Base-by-base conservation (phyloP, 352 stramenopile genomes). In the Phytopythium mirpurense region DNA sequence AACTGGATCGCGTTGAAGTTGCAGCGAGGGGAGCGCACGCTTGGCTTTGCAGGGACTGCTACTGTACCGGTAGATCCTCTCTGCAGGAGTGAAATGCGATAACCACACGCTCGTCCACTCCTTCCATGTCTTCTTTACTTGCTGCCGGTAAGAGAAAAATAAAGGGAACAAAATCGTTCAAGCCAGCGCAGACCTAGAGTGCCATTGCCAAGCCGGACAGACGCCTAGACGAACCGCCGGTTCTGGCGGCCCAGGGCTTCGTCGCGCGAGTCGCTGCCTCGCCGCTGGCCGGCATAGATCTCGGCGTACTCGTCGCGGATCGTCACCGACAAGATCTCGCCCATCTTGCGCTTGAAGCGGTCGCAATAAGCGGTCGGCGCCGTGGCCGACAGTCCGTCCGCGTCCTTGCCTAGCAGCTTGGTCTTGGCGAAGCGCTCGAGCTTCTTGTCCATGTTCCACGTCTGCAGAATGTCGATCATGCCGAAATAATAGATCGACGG, bases 401-500 rank as follows among this genome's bases (percentile, higher is more conserved):
- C 58, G 60, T 95, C 83, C 59, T 87, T 88, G 0, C 75, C 75
- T 3, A 94, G 65, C 23, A 96, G n/a, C 56, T 89, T 86, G 2
- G 83, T 87, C 66, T 96, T 96, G 24, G 75, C 69, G 48, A 95
- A 93, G 11, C 86, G 83, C 68, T 96, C 88, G 10, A 95, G 63
- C 52, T 92, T 90, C 68, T 96, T 96, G 54, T 93, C 78, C 72
- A 90, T 94, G 46, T 90, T 96, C 84, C 84, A 95, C 52, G 81
- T 86, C 65, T 95, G 84, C 49, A 95, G 56, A 59, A 95, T 93
- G 54, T 95, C 84, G 56, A 95, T 95, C 55, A 95, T 51, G 47
- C 84, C 84, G 51, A 95, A 95, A 63, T 95, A 95, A 56, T 95
- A 95, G 44, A 91, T 76, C 31, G 84, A 88, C 9, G 84, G 84